Evolutionary conservation across 179 eudicot genomes (phyloP), one percentile per base, ranked within the genome.

Genomic region (Camellia oleifera): DNA sequence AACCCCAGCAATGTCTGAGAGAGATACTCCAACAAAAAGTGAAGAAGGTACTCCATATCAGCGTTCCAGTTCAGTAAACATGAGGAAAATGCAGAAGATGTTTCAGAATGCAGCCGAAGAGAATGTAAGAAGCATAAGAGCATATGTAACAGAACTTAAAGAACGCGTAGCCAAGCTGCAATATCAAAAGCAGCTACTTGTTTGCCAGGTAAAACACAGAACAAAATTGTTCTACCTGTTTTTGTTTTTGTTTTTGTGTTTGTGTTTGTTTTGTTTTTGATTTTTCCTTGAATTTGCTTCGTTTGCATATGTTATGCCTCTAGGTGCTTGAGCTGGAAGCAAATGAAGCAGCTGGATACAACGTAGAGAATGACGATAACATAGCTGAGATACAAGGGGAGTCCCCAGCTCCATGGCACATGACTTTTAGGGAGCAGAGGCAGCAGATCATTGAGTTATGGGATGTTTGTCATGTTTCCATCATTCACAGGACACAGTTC

Each of bases 61-160:
- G 76, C 90, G 98, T 77, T 94, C 99, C 60, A 94, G 99, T 85
- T 95, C 98, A 10, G 99, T 95, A 50, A 95, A 94, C 84, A 92
- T 95, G 98, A 94, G 89, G 87, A 95, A 94, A 88, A 95, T 95
- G 99, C 95, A 95, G 84, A 92, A 92, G 78, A 94, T 95, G 99
- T 95, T 94, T 80, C 97, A 95, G 81, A 94, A 89, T 80, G 99
- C 98, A 77, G 99, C 99, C 69, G 99, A 95, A 84, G 98, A 95
- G 86, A 95, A 94, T 80, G 97, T 95, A 12, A 86, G 99, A 83
- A 95, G 88, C 89, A 95, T 95, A 80, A 87, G 92, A 85, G 83
- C 95, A 48, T 95, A 95, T 79, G 99, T 95, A 5, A 95, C 98
- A 11, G 99, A 95, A 79, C 89, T 95, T 73, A 95, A 95, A 83